phyloP scores from a whole-genome alignment of 352 stramenopile genomes.

The Phytophthora sp. region DNA sequence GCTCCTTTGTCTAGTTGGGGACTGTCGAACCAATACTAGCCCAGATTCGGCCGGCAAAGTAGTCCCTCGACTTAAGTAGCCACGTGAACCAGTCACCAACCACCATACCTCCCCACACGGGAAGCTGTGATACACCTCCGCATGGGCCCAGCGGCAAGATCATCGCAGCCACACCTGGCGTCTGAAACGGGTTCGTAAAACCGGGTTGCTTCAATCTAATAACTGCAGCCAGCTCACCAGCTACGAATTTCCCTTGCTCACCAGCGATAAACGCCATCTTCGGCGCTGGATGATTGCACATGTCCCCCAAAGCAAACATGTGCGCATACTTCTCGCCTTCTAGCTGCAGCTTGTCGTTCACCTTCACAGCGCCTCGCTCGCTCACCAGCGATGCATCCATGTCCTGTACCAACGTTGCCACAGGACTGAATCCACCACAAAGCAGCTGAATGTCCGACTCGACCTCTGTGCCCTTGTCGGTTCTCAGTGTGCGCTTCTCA shows the following conservation, averaged over 20 bases:
- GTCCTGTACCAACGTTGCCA: conserved; percentile 33
- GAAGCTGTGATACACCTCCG: conserved; percentile 60
- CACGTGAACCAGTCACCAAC: conserved; percentile 57
- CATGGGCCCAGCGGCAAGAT: conserved; percentile 53
- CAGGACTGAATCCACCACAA: conserved; percentile 45
- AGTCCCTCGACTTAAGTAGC: conserved; percentile 54
- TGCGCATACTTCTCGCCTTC: conserved; percentile 48
- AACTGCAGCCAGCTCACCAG: conserved; percentile 35
- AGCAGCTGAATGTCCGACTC: conserved; percentile 65
- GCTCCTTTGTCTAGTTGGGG: conserved; percentile 17
- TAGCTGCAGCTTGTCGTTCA: conserved; percentile 58
- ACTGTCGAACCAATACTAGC: conserved; percentile 27
- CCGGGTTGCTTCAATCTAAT: conserved; percentile 24
- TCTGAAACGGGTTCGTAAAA: conserved; percentile 38
- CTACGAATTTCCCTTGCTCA: conserved; percentile 52
- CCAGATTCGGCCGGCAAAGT: conserved; percentile 45
- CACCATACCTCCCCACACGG: conserved; percentile 54
- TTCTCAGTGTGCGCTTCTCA: conserved; percentile 45
- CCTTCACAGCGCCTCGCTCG: conserved; percentile 44
- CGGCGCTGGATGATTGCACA: conserved; percentile 49
- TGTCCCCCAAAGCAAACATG: conserved; percentile 63
- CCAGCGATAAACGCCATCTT: conserved; percentile 54
- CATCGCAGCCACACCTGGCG: conserved; percentile 14
- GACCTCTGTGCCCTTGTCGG: conserved; percentile 58
- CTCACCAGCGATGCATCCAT: conserved; percentile 56